A percentile compares a stretch with the other conserved stretches of the same genome.
Conservation (phyloP, 1,284 basidiomycete genomes). For the Leccinum insolens region DNA sequence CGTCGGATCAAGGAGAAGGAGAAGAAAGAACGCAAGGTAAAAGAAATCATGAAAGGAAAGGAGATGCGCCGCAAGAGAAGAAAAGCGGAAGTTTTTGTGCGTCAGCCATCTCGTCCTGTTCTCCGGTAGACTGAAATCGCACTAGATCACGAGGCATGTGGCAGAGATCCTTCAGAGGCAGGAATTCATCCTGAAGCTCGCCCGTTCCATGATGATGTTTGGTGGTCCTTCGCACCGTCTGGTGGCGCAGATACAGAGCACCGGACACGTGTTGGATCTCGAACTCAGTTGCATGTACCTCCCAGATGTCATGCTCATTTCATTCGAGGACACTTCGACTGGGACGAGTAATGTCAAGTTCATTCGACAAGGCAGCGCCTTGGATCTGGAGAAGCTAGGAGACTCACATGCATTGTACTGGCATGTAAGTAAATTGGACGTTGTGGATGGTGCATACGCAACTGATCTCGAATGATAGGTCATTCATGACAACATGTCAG, state of each 20-base stretch:
- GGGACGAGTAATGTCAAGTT: constrained; percentile 88
- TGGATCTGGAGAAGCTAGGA: constrained; percentile 80
- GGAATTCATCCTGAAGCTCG: constrained; percentile 89
- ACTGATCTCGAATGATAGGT: constrained; percentile 46
- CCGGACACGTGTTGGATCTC: constrained; percentile 84
- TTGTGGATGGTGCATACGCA: not conserved
- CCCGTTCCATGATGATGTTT: constrained; percentile 94
- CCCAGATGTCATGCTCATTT: constrained; percentile 81
- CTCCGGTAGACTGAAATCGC: not conserved
- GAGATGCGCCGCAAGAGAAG: constrained; percentile 67
- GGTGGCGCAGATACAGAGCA: constrained; percentile 85
- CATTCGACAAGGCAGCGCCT: constrained; percentile 73
- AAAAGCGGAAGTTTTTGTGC: constrained; percentile 77
- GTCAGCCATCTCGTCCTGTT: constrained; percentile 30
- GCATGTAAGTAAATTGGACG: constrained; percentile 52
- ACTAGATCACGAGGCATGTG: constrained; percentile 86
- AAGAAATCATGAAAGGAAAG: constrained; percentile 44
- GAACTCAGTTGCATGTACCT: constrained; percentile 86
- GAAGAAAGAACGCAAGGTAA: constrained; percentile 37
- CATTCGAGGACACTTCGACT: constrained; percentile 82
- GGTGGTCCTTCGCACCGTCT: constrained; percentile 90
- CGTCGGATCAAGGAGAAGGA: constrained; percentile 20
- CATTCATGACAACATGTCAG: constrained; percentile 85
- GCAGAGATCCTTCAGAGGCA: constrained; percentile 87
- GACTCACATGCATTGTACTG: constrained; percentile 82